Base-by-base conservation (phyloP, 805 yeast species). In the Saturnispora kantuleensis region DNA sequence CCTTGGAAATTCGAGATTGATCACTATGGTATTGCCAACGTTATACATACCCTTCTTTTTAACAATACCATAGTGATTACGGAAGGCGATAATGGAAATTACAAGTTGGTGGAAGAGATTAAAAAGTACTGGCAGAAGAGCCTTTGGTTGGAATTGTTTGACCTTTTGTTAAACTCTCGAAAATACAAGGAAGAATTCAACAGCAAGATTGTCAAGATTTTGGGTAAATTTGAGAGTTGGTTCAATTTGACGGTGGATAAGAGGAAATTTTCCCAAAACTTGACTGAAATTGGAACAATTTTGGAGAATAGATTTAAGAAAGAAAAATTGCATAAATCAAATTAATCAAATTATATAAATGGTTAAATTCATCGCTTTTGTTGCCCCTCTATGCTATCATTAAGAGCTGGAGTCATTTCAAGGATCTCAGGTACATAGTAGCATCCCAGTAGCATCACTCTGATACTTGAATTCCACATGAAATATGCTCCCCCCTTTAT, bases 1-100 rank as follows among this genome's bases (percentile, higher is more conserved):
- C 73, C 82, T 0, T 88, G 95, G 94, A 73, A 76, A 2, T 84
- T 72, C 55, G 87, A 88, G 56, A 79, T 81, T 3, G 97, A 88
- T 62, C 86, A 86, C 57, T 83, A 73, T 58, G 96, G 96, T 0
- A 50, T 85, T 15, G 96, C 96, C 0, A 73, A 78, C 31, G 74
- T 84, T 0, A 65, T 86, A 2, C 90, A 87, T 54, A 71, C 79
- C 0, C 63, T 88, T 70, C 64, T 88, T 13, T 87, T 79, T 66
- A 94, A 94, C 0, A 66, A 69, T 11, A 70, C 71, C 45, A 79
- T 87, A 28, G 74, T 73, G 39, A 58, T 57, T 1, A 17, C 28
- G 11, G 55, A 57, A 5, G 54, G 46, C 5, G 47, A 39, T 15
- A 50, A 59, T 8, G 65, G 62, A 0, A 50, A 48, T 3, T n/a